Evolutionary conservation across 208 protist species (phyloP).

Genomic region (Tritrichomonas musculus): DNA sequence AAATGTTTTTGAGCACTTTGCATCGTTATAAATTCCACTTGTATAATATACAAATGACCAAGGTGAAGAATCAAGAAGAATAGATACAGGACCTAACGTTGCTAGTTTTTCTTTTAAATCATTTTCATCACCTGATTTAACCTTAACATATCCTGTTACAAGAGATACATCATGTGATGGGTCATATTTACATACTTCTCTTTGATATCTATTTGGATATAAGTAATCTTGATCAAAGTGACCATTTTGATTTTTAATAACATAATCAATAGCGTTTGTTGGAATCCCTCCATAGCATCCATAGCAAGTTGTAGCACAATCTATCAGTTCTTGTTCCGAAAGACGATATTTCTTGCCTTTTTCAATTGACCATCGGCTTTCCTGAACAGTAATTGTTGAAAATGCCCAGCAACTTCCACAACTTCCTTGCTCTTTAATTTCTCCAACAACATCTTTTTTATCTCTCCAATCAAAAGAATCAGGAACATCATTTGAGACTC

Average conservation of each 20-base stretch:
- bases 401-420: not conserved
- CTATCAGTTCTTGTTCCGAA: not conserved
- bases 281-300: not conserved
- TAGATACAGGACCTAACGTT: slow-evolving; percentile 40
- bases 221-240: not conserved
- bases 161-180: too few species aligned
- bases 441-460: not conserved
- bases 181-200: too few species aligned
- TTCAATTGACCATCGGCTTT: not conserved
- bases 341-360: not conserved
- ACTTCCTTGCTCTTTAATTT: not conserved
- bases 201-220: not conserved
- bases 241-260: not conserved
- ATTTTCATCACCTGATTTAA: slow-evolving; percentile 30
- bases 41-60: slow-evolving; percentile 50
- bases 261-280: not conserved
- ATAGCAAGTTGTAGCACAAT: not conserved
- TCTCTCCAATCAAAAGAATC: not conserved
- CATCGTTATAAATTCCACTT: slow-evolving; percentile 41
- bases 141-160: not conserved
- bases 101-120: slow-evolving; percentile 40
- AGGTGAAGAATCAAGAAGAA: slow-evolving; percentile 47
- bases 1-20: slow-evolving; percentile 28
- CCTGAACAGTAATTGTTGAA: not conserved
- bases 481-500: not conserved